Evolutionary conservation across 768 basidiomycete species (phyloP).

Genomic region (Hericium coralloides): DNA sequence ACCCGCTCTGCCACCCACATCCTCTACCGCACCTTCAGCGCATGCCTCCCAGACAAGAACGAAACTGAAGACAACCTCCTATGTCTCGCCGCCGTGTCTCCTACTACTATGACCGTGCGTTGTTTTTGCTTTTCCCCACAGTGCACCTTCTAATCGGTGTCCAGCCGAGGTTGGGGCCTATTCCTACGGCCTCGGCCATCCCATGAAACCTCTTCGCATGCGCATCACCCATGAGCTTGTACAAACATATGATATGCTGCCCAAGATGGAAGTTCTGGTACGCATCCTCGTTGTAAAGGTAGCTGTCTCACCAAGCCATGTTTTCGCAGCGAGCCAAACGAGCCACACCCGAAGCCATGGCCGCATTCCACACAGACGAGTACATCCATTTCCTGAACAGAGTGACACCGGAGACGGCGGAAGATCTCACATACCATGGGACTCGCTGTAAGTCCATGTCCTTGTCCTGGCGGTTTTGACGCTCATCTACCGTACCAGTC

Average conservation of each 20-base stretch:
- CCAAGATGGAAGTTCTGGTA: conserved; percentile 88
- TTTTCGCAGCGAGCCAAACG: conserved; percentile 23
- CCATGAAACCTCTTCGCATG: conserved; percentile 96
- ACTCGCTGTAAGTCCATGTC: conserved; percentile 61
- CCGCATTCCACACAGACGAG: conserved; percentile 97
- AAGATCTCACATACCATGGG: conserved; percentile 77
- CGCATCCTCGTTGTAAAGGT: conserved; percentile 21
- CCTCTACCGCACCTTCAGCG: not conserved
- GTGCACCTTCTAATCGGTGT: not conserved
- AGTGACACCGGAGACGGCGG: conserved; percentile 87
- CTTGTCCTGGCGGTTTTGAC: not conserved
- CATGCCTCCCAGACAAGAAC: not conserved
- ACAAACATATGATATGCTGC: conserved; percentile 86
- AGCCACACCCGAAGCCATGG: conserved; percentile 44
- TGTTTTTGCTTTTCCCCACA: not conserved
- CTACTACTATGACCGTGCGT: conserved; percentile 71
- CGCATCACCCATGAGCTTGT: conserved; percentile 90
- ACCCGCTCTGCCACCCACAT: no score
- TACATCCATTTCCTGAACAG: conserved; percentile 86
- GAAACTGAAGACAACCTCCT: not conserved
- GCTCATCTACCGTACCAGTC: conserved; percentile 22
- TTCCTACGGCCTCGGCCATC: conserved; percentile 82
- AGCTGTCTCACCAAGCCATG: not conserved
- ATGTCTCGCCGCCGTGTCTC: conserved; percentile 72
- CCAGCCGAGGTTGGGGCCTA: conserved; percentile 66